phyloP scores from a whole-genome alignment of 352 stramenopile species.

The Phytophthora pseudosyringae region DNA sequence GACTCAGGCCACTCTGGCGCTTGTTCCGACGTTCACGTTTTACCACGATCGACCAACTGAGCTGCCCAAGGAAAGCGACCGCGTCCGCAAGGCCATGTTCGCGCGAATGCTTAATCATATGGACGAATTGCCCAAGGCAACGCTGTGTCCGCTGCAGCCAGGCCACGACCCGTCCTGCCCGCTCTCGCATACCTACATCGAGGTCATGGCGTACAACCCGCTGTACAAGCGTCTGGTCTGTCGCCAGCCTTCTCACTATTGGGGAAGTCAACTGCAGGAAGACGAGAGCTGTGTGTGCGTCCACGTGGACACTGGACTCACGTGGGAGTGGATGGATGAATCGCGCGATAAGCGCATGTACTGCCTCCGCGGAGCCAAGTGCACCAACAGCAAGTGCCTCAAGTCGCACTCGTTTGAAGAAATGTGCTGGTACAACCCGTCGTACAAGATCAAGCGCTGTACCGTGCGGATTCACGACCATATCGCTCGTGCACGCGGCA shows the following conservation, averaged over 20 bases:
- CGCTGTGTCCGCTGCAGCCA: constrained; percentile 38
- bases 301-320: constrained; percentile 51
- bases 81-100: constrained; percentile 46
- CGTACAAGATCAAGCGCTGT: constrained; percentile 52
- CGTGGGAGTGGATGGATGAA: constrained; percentile 51
- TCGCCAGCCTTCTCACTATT: constrained; percentile 52
- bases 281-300: constrained; percentile 50
- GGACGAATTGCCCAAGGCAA: constrained; percentile 49
- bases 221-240: constrained; percentile 57
- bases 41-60: constrained; percentile 41
- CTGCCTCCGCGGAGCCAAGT: constrained; percentile 39
- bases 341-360: constrained; percentile 37
- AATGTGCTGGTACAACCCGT: constrained; percentile 62
- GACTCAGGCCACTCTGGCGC: constrained; percentile 27
- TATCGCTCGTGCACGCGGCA: constrained; percentile 32
- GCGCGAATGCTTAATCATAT: constrained; percentile 63
- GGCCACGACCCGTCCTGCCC: constrained; percentile 35
- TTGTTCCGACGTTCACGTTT: constrained; percentile 36
- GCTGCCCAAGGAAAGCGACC: constrained; percentile 40
- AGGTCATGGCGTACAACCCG: constrained; percentile 64
- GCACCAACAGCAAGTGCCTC: constrained; percentile 42
- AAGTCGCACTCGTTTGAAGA: constrained; percentile 56
- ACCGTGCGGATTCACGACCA: constrained; percentile 40
- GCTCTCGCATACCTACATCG: constrained; percentile 52
- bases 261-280: constrained; percentile 46